Conservation (phyloP, 179 eudicot genomes). For the Nepenthes alata region DNA sequence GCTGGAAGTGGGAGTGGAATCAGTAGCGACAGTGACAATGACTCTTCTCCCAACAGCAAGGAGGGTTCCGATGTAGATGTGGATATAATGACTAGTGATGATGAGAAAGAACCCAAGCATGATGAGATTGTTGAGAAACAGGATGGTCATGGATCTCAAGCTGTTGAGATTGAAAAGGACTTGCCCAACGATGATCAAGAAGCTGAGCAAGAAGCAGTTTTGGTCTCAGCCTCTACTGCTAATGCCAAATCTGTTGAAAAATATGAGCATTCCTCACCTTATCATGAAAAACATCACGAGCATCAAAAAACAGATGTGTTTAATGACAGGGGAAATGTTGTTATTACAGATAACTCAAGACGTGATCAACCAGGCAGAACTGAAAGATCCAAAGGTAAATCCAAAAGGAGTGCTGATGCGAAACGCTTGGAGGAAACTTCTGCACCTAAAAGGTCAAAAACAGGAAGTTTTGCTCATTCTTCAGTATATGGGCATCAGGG, state of each 20-base stretch:
- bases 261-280: slow-evolving; percentile 18
- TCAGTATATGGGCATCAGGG: slow-evolving; percentile 24
- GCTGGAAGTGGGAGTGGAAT: slow-evolving; percentile 61
- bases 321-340: slow-evolving; percentile 22
- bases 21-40: slow-evolving; percentile 92
- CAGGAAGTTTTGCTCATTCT: slow-evolving; percentile 29
- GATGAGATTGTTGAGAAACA: slow-evolving; percentile 30
- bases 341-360: slow-evolving; percentile 21
- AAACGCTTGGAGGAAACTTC: slow-evolving; percentile 33
- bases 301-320: slow-evolving; percentile 11
- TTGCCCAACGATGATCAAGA: slow-evolving; percentile 33
- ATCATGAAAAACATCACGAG: slow-evolving; percentile 22
- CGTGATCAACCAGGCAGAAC: slow-evolving; percentile 22
- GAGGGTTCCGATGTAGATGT: slow-evolving; percentile 90
- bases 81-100: slow-evolving; percentile 75
- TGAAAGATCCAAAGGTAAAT: slow-evolving; percentile 37
- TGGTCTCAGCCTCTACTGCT: slow-evolving; percentile 15
- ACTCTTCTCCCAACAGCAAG: slow-evolving; percentile 89
- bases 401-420: slow-evolving; percentile 40
- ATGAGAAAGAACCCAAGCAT: slow-evolving; percentile 52
- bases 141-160: slow-evolving; percentile 48
- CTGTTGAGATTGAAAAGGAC: slow-evolving; percentile 48
- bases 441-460: slow-evolving; percentile 41
- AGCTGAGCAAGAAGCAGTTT: slow-evolving; percentile 20
- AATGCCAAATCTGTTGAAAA: slow-evolving; percentile 26